These are phyloP conservation scores for Tardiomyces blankii DNA, from an alignment of 1,139 yeast genomes.

Conservation along the genomic window DNA sequence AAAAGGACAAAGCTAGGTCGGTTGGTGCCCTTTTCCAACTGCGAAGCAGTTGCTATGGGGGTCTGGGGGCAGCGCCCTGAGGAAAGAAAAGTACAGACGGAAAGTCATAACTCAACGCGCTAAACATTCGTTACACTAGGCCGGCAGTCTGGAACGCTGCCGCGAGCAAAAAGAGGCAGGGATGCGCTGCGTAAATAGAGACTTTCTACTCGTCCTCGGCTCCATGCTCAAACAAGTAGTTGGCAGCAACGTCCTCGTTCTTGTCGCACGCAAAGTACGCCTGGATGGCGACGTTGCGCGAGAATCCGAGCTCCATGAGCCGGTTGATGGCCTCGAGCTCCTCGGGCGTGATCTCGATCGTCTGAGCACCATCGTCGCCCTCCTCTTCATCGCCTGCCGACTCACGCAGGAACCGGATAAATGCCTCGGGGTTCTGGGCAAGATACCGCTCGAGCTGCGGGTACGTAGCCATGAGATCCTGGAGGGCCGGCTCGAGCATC, in stretches of 20 bases:
- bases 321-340: constrained; percentile 84
- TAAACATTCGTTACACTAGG: no score
- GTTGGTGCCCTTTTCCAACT: no score
- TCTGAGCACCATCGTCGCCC: constrained; percentile 25
- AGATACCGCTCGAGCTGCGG: constrained; percentile 76
- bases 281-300: constrained; percentile 75
- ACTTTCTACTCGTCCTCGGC: constrained; percentile 11
- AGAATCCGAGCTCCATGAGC: constrained; percentile 87
- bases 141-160: no score
- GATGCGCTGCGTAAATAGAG: no score
- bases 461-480: constrained; percentile 70
- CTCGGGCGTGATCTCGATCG: constrained; percentile 60
- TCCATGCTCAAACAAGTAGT: constrained; percentile 54
- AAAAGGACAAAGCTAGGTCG: no score
- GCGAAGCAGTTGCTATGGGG: no score
- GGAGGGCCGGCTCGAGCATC: constrained; percentile 72
- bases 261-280: constrained; percentile 97
- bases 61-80: no score
- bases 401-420: constrained; percentile 56
- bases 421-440: constrained; percentile 78
- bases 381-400: constrained; percentile 24
- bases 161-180: no score
- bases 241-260: constrained; percentile 94
- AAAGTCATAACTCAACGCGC: no score
- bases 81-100: no score